These are phyloP conservation scores for Albatrellus ellisii DNA, from an alignment of 768 basidiomycete genomes.

Conservation along the genomic window DNA sequence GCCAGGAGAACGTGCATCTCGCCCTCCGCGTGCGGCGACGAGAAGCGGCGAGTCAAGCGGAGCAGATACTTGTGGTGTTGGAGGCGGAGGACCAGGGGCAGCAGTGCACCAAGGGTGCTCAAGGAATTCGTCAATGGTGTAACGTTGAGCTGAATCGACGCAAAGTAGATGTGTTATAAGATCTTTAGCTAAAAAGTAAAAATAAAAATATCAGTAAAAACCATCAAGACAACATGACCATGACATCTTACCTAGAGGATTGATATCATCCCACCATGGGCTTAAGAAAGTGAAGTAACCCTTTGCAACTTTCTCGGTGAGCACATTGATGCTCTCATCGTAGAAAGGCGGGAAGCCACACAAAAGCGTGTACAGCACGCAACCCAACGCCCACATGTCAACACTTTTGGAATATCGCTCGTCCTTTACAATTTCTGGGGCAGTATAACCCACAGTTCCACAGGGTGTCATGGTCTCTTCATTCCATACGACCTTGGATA, in stretches of 20 bases:
- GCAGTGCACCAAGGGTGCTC: conserved; percentile 92
- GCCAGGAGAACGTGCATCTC: conserved; percentile 78
- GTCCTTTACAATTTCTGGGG: conserved; percentile 98
- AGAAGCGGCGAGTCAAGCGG: conserved; percentile 86
- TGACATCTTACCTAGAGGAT: conserved; percentile 43
- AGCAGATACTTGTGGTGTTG: conserved; percentile 42
- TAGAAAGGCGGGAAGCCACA: conserved; percentile 99
- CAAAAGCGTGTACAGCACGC: conserved; percentile 95
- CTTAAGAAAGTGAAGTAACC: conserved; percentile 98
- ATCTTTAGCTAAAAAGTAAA: conserved; percentile 86
- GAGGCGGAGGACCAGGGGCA: conserved; percentile 45
- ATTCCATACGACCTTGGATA: conserved; percentile 97
- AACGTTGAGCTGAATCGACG: conserved; percentile 89
- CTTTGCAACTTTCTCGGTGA: conserved; percentile 95
- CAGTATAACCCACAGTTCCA: conserved; percentile 99
- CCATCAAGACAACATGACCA: neutral
- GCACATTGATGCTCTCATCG: conserved; percentile 95
- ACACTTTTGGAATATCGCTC: conserved; percentile 94
- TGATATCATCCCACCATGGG: conserved; percentile 99
- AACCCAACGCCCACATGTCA: conserved; percentile 99
- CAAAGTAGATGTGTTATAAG: conserved; percentile 90
- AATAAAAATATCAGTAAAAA: conserved; percentile 9
- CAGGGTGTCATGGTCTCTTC: conserved; percentile 99
- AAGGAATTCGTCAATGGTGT: conserved; percentile 96
- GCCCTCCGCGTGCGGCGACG: conserved; percentile 61